Evolutionary conservation across 2,329 filamentous ascomycete genomes (phyloP), one percentile per base, ranked within the genome.

Genomic region (Neocucurbitaria cava): DNA sequence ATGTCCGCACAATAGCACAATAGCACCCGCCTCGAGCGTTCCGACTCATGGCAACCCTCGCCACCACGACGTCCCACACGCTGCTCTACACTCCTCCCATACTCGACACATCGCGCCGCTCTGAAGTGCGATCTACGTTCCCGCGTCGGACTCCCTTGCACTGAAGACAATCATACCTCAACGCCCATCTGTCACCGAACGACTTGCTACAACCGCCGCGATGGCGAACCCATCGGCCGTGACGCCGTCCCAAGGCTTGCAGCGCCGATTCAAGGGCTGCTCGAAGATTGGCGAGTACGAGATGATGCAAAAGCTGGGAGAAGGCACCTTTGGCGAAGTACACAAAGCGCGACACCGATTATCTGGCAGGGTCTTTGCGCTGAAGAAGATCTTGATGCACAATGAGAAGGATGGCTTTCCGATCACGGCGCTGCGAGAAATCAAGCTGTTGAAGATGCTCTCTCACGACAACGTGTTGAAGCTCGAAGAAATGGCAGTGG

Each of bases 301-400:
- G 65, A 80, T 95, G 33, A 79, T 90, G 64, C 87, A 87, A 47
- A 96, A 96, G 78, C 85, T 99, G 51, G 94, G 94, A 65, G 94
- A 98, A 76, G 94, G 94, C 57, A 98, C 94, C 20, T 98, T 98
- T 78, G 94, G 94, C 64, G 92, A 98, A 79, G 95, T 98, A 35
- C 92, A 96, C 76, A 95, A 94, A 71, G 95, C 92, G 57, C 86
- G 86, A 58, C 92, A 90, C 24, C 88, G 86, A 68, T 89, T 85
- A 69, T 90, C 87, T 1, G 89, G 90, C 49, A 83, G 85, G 21
- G 77, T 94, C 41, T 90, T 96, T 56, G 95, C 95, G 3, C 78
- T 99, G 70, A 99, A 99, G 81, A 98, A 98, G 83, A 99, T 99
- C 64, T 87, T 99, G 63, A 97, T 98, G 91, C 95, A 98, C 76